Evolutionary conservation across 176 grass and related monocot species (phyloP), one percentile per base, ranked within the genome.

Genomic region (Musa acuminata): DNA sequence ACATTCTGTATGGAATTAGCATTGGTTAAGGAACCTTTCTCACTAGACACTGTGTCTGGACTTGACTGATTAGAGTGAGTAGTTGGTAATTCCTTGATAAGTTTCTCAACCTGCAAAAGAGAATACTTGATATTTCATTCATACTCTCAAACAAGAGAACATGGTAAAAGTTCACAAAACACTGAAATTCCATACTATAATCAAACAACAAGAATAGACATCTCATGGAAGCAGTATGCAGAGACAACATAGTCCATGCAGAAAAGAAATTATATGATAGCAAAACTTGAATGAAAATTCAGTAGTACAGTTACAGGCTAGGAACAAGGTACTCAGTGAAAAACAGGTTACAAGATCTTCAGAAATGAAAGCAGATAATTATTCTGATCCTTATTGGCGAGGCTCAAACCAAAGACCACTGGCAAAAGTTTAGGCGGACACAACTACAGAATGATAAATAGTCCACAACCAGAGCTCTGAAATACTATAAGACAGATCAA

Each of bases 1-100:
- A 66, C 72, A 72, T 85, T 82, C 67, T 64, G 79, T 5, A 54
- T 8, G 25, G 20, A 64, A 75, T 74, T 52, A 55, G 72, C 78
- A 48, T 53, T 85, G 60, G 64, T 49, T 57, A 62, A 8, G 67
- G 82, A 83, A 55, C 52, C 75, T 9, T 83, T 86, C 51, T 89
- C 83, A 60, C 25, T 53, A 11, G 79, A 77, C 23, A 13, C 1
- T 24, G 16, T 67, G 11, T 84, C 23, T 64, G 27, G 50, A 81
- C 72, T 80, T 0, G 29, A 84, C 27, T 87, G 82, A 89, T 87
- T 85, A 19, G 82, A 93, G 52, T 84, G 82, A 53, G 91, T 73
- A 10, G 81, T 81, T 59, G 91, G 88, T 43, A 99, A 80, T 76
- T 99, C 95, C 76, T 99, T 99, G 71, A 99, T 94, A 62, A 99